Evolutionary conservation across 2,329 filamentous ascomycete species (phyloP).

Genomic region (Colletotrichum tropicale): DNA sequence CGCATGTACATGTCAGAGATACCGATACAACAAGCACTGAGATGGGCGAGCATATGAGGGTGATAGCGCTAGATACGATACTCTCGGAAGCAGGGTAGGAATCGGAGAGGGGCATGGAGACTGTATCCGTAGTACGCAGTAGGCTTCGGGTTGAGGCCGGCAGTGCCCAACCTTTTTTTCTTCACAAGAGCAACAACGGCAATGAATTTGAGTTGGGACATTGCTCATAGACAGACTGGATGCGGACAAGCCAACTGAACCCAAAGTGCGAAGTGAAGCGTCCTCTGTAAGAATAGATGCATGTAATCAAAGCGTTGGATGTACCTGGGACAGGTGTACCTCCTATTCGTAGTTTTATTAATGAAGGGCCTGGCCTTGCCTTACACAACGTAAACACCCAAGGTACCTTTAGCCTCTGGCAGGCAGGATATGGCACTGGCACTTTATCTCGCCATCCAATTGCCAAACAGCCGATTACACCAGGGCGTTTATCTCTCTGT

Average conservation of each 20-base stretch:
- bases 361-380: neutral
- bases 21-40: neutral
- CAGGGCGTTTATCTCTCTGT: neutral
- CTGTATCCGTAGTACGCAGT: neutral
- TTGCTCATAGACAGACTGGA: neutral
- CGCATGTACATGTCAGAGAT: neutral
- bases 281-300: neutral
- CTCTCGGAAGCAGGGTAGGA: neutral
- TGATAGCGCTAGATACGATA: neutral
- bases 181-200: neutral
- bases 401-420: neutral
- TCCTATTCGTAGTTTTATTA: neutral
- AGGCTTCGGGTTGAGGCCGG: neutral
- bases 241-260: neutral
- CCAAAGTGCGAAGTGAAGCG: neutral
- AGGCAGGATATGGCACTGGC: neutral
- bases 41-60: neutral
- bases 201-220: slow-evolving; percentile 1
- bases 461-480: slow-evolving; percentile 1
- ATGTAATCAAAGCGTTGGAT: neutral
- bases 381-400: neutral
- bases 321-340: neutral
- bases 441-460: neutral
- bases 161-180: neutral
- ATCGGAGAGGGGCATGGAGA: neutral